phyloP scores from a whole-genome alignment of 257 asterid species.

The Fraxinus americana region DNA sequence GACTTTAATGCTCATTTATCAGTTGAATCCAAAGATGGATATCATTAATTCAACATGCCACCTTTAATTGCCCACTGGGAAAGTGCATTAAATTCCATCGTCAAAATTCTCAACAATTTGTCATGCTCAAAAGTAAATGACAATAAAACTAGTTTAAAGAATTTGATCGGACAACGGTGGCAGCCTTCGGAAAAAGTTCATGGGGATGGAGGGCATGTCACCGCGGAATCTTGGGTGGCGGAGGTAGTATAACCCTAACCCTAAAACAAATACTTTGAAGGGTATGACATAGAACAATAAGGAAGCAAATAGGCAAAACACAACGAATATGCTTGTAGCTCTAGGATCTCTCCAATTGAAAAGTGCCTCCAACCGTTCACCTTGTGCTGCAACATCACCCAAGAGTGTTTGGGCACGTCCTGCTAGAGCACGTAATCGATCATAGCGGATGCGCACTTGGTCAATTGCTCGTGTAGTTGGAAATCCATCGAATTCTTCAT shows the following conservation, averaged over 20 bases:
- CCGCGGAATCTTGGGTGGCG: slow-evolving; percentile 88
- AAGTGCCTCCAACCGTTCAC: slow-evolving; percentile 85
- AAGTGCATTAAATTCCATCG: slow-evolving; percentile 39
- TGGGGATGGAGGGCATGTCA: slow-evolving; percentile 81
- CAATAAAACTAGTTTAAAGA: slow-evolving; percentile 35
- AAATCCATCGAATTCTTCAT: slow-evolving; percentile 82
- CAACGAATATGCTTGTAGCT: slow-evolving; percentile 75
- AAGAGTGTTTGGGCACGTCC: slow-evolving; percentile 84
- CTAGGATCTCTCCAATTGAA: slow-evolving; percentile 90
- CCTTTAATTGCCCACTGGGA: slow-evolving; percentile 41
- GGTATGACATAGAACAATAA: slow-evolving; percentile 70
- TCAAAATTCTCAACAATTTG: slow-evolving; percentile 2
- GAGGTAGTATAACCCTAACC: slow-evolving; percentile 65
- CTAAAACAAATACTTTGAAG: slow-evolving; percentile 64
- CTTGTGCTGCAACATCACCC: slow-evolving; percentile 88
- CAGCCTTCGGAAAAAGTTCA: slow-evolving; percentile 80
- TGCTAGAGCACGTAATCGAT: slow-evolving; percentile 73
- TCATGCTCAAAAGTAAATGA: neutral
- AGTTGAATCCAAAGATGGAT: slow-evolving; percentile 8
- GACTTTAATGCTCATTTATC: neutral
- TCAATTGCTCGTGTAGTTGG: slow-evolving; percentile 63
- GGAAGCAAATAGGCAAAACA: slow-evolving; percentile 66
- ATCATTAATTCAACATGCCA: slow-evolving; percentile 30
- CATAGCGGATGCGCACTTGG: slow-evolving; percentile 63
- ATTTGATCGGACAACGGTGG: slow-evolving; percentile 86